Conservation (phyloP, 2,329 filamentous ascomycete genomes). For the Nothophaeocryptopus gaeumannii region DNA sequence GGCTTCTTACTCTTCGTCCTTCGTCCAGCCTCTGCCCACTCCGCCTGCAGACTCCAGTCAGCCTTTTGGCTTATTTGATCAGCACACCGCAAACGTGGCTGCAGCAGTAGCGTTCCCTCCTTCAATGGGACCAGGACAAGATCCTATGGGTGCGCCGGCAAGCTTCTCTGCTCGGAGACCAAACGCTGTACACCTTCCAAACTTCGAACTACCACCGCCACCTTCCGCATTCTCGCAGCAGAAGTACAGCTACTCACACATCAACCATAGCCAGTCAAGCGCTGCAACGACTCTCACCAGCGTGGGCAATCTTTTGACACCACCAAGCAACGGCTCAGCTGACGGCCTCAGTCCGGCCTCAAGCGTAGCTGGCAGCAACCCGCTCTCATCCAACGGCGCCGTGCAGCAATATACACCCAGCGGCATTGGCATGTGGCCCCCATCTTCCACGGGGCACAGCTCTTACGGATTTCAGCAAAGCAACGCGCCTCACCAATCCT, state of each 20-base stretch:
- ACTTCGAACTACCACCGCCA: slow-evolving; percentile 66
- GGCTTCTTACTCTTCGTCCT: slow-evolving; percentile 20
- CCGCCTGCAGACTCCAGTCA: slow-evolving; percentile 30
- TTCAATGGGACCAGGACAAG: slow-evolving; percentile 61
- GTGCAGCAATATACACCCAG: slow-evolving; percentile 57
- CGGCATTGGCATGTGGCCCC: slow-evolving; percentile 59
- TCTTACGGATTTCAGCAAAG: slow-evolving; percentile 52
- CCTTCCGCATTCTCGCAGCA: slow-evolving; percentile 50
- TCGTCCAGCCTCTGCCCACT: slow-evolving; percentile 31
- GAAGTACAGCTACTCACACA: slow-evolving; percentile 40
- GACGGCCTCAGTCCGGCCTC: slow-evolving; percentile 64
- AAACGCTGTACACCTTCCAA: slow-evolving; percentile 65
- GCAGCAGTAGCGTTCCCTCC: slow-evolving; percentile 58
- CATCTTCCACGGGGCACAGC: slow-evolving; percentile 55
- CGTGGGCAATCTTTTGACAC: slow-evolving; percentile 62
- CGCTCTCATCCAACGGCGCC: slow-evolving; percentile 54
- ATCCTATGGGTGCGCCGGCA: slow-evolving; percentile 59
- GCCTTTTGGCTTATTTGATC: slow-evolving; percentile 30
- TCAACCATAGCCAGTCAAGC: slow-evolving; percentile 45
- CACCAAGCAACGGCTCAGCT: slow-evolving; percentile 57
- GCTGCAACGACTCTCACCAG: slow-evolving; percentile 46
- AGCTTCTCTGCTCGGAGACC: slow-evolving; percentile 70
- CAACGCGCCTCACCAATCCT: slow-evolving; percentile 47
- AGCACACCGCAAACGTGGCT: slow-evolving; percentile 58
- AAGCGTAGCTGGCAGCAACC: slow-evolving; percentile 57